A percentile compares a stretch with the other conserved stretches of the same genome.
phyloP scores from a whole-genome alignment of 2,329 filamentous ascomycete species.

The Pseudogymnoascus sp. region DNA sequence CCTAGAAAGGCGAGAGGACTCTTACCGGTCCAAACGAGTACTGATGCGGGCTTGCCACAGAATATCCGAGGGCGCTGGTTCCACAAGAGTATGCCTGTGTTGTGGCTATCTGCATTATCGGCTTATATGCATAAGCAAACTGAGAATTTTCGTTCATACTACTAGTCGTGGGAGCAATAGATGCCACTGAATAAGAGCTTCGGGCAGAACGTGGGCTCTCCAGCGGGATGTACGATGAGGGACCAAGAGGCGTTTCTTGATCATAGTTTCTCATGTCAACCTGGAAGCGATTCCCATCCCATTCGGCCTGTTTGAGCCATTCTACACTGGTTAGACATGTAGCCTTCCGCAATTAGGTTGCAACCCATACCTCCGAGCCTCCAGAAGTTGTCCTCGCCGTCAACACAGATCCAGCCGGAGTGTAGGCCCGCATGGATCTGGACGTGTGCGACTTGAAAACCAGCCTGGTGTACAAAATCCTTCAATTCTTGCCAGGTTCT shows the following conservation, averaged over 20 bases:
- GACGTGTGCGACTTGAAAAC: constrained; percentile 5
- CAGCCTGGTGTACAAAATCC: constrained; percentile 5
- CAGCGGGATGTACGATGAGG: background rate
- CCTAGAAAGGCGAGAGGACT: background rate
- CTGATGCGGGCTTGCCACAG: background rate
- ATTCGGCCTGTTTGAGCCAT: constrained; percentile 2
- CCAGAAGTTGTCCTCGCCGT: constrained; percentile 1
- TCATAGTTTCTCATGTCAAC: constrained; percentile 6
- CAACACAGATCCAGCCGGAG: constrained; percentile 3
- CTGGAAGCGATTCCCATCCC: background rate
- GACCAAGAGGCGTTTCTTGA: background rate
- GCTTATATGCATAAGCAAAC: constrained; percentile 1
- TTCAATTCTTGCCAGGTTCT: constrained; percentile 7
- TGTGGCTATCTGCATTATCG: constrained; percentile 6
- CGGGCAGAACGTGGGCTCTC: background rate
- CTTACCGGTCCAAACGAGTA: constrained; percentile 1
- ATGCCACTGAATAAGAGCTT: background rate
- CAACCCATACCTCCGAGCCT: background rate
- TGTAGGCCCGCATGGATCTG: constrained; percentile 2
- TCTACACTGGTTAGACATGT: background rate
- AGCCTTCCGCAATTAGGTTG: background rate
- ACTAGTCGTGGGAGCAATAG: constrained; percentile 2
- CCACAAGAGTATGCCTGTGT: background rate
- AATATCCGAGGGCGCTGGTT: background rate
- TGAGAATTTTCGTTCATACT: constrained; percentile 3